These are phyloP conservation scores for Chamaecrista fasciculata DNA, from an alignment of 306 rosid species.

Conservation along the genomic window DNA sequence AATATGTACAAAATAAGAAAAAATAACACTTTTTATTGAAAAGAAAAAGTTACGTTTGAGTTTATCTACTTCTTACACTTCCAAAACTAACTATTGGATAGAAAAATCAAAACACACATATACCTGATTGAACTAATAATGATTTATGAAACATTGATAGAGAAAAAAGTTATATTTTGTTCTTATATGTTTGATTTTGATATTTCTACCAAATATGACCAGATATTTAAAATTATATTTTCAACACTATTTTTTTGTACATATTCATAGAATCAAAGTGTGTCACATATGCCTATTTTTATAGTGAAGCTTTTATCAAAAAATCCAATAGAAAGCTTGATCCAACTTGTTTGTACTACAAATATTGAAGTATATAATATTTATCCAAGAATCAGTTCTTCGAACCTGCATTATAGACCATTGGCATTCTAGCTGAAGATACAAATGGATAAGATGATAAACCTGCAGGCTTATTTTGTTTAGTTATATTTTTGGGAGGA, in stretches of 20 bases:
- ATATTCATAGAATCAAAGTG: too few relatives aligned
- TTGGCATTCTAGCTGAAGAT: slow-evolving; percentile 36
- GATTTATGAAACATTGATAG: not conserved
- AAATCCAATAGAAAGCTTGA: slow-evolving; percentile 20
- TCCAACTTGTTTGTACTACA: slow-evolving; percentile 26
- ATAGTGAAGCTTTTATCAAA: slow-evolving; percentile 16
- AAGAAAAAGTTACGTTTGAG: too few relatives aligned
- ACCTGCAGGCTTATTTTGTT: slow-evolving; percentile 29
- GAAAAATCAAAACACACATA: too few relatives aligned
- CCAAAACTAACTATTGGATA: too few relatives aligned
- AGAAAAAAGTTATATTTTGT: too few relatives aligned
- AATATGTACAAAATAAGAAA: too few relatives aligned
- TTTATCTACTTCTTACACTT: too few relatives aligned
- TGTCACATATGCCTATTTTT: not conserved
- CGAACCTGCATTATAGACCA: slow-evolving; percentile 9
- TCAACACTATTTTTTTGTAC: too few relatives aligned
- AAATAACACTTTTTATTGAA: too few relatives aligned
- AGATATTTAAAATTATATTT: too few relatives aligned
- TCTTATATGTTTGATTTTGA: too few relatives aligned
- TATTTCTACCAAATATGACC: too few relatives aligned
- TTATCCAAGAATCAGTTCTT: slow-evolving; percentile 47
- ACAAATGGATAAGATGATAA: slow-evolving; percentile 33
- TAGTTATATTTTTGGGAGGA: not conserved
- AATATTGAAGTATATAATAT: slow-evolving; percentile 8
- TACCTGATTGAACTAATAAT: not conserved